Percentiles rank a stretch among this genome's conserved stretches.
Conservation (phyloP, 495 filamentous ascomycete genomes). For the Neurospora sublineolata region DNA sequence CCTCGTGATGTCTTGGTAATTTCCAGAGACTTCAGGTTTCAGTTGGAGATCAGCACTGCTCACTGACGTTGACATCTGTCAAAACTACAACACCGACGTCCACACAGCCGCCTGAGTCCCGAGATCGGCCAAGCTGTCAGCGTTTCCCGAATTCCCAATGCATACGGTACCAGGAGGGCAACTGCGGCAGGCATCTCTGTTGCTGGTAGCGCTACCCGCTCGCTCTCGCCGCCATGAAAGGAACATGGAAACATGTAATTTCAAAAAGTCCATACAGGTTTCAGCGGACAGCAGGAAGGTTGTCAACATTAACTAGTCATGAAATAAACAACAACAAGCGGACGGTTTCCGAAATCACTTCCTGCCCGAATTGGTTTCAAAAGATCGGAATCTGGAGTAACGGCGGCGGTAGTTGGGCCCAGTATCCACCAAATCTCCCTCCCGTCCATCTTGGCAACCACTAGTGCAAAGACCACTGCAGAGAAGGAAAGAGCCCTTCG, state of each 20-base stretch:
- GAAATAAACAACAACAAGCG: background rate
- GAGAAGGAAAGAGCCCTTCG: background rate
- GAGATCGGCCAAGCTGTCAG: conserved; percentile 1
- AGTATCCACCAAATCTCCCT: background rate
- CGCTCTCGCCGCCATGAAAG: background rate
- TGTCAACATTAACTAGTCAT: background rate
- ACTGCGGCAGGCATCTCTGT: background rate
- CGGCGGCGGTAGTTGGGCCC: background rate
- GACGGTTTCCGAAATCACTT: background rate
- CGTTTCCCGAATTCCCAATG: background rate
- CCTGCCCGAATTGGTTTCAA: background rate
- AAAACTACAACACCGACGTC: background rate
- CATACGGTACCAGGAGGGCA: background rate
- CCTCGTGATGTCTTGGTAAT: background rate
- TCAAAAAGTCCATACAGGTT: background rate
- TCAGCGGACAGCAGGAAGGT: background rate
- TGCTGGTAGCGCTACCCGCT: background rate
- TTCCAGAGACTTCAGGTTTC: background rate
- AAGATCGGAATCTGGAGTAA: background rate
- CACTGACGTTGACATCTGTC: background rate
- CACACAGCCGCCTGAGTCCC: background rate
- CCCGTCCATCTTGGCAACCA: background rate
- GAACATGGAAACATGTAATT: background rate
- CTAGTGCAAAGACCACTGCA: conserved; percentile 1
- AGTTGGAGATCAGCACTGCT: background rate